Conservation (phyloP, 2,329 filamentous ascomycete genomes). For the Epichloe amarillans region DNA sequence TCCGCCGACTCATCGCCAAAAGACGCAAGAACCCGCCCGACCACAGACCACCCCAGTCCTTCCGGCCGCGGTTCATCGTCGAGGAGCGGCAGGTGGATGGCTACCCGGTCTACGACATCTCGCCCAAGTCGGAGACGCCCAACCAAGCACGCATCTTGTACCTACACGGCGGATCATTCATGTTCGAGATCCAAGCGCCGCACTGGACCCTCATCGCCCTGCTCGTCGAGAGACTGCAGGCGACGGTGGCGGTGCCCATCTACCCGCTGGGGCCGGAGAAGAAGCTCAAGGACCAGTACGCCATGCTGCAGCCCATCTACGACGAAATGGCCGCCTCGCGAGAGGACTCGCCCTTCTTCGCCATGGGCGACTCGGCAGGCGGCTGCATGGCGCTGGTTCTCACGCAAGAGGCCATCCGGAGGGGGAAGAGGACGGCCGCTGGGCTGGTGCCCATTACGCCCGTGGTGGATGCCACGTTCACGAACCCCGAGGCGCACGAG, state of each 20-base stretch:
- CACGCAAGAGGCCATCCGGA: slow-evolving; percentile 16
- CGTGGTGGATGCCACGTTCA: slow-evolving; percentile 16
- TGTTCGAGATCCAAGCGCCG: slow-evolving; percentile 15
- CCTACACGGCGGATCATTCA: slow-evolving; percentile 18
- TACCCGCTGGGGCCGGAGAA: slow-evolving; percentile 21
- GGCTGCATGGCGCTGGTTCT: slow-evolving; percentile 18
- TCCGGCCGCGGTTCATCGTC: slow-evolving; percentile 15
- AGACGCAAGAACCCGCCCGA: slow-evolving; percentile 10
- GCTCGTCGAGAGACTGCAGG: slow-evolving; percentile 17
- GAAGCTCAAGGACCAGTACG: slow-evolving; percentile 18
- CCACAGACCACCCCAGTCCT: slow-evolving; percentile 11
- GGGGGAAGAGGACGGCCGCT: slow-evolving; percentile 13
- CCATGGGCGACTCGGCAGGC: slow-evolving; percentile 19
- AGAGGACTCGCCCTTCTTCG: slow-evolving; percentile 17
- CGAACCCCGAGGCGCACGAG: slow-evolving; percentile 14
- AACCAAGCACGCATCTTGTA: slow-evolving; percentile 17
- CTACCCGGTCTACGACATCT: slow-evolving; percentile 16
- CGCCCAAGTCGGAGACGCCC: slow-evolving; percentile 17
- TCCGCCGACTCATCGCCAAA: slow-evolving; percentile 14
- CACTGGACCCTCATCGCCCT: slow-evolving; percentile 18
- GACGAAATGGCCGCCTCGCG: slow-evolving; percentile 17
- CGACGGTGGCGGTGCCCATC: slow-evolving; percentile 18
- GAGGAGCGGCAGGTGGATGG: slow-evolving; percentile 11
- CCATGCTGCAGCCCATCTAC: slow-evolving; percentile 18
- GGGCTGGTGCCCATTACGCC: slow-evolving; percentile 19